phyloP scores from a whole-genome alignment of 2,329 filamentous ascomycete genomes.

The Paraphaeosphaeria sporulosa region DNA sequence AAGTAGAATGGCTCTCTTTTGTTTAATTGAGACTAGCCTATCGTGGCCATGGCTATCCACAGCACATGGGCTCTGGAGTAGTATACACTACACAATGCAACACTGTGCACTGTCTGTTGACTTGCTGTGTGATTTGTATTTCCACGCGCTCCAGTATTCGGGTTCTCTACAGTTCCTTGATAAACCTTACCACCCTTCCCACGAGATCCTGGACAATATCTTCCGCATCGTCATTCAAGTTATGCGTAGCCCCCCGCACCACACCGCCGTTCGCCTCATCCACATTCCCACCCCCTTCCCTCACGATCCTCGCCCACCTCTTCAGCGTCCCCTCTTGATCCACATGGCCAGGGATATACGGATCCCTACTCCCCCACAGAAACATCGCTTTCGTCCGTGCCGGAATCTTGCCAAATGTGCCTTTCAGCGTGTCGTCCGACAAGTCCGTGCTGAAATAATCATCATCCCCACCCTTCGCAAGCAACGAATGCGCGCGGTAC shows the following conservation, averaged over 20 bases:
- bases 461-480: constrained; percentile 72
- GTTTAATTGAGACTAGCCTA: not conserved
- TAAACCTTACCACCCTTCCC: constrained; percentile 58
- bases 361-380: constrained; percentile 71
- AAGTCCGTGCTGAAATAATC: constrained; percentile 89
- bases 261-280: constrained; percentile 60
- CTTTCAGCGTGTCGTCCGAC: constrained; percentile 61
- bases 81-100: not conserved
- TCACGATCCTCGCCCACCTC: constrained; percentile 61
- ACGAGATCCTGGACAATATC: constrained; percentile 59
- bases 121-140: not conserved
- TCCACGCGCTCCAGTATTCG: not conserved
- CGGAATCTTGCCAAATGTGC: constrained; percentile 72
- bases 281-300: constrained; percentile 54
- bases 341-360: constrained; percentile 66
- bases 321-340: constrained; percentile 66
- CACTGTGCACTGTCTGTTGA: not conserved
- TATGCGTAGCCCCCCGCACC: constrained; percentile 60
- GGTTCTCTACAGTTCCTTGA: constrained; percentile 15
- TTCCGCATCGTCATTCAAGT: constrained; percentile 56
- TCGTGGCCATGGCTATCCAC: not conserved
- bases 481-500: constrained; percentile 65
- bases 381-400: constrained; percentile 64
- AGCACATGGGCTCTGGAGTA: not conserved
- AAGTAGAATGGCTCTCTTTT: not conserved